Conservation (phyloP, 1,139 yeast genomes). For the Blastobotrys apis region DNA sequence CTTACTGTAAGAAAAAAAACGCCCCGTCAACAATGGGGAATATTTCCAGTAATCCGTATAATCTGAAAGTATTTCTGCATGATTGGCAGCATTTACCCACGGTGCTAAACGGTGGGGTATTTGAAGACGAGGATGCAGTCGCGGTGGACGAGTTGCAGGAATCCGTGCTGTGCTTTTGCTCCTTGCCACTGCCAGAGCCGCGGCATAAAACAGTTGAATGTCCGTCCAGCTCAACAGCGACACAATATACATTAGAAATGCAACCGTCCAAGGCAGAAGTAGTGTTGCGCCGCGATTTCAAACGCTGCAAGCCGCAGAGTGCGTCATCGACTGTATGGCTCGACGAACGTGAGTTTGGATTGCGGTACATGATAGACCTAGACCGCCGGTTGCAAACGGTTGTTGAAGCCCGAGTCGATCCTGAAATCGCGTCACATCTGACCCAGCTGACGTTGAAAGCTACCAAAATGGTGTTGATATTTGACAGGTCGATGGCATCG, state of each 20-base stretch:
- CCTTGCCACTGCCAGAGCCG: background rate
- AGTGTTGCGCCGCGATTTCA: background rate
- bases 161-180: background rate
- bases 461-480: too few relatives aligned
- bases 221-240: background rate
- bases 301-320: background rate
- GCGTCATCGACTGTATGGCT: background rate
- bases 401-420: too few relatives aligned
- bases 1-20: background rate
- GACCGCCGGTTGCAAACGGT: too few relatives aligned
- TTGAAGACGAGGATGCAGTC: background rate
- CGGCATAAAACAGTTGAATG: background rate
- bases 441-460: too few relatives aligned
- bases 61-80: background rate
- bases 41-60: background rate
- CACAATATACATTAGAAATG: background rate
- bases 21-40: background rate
- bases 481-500: too few relatives aligned
- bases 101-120: background rate
- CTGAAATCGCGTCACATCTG: too few relatives aligned
- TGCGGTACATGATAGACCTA: background rate
- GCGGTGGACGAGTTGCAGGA: background rate
- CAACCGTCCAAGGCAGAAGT: background rate
- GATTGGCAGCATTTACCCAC: background rate
- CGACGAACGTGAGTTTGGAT: background rate